Conservation (phyloP, 1,284 basidiomycete genomes). For the Ustilago vetiveriae region DNA sequence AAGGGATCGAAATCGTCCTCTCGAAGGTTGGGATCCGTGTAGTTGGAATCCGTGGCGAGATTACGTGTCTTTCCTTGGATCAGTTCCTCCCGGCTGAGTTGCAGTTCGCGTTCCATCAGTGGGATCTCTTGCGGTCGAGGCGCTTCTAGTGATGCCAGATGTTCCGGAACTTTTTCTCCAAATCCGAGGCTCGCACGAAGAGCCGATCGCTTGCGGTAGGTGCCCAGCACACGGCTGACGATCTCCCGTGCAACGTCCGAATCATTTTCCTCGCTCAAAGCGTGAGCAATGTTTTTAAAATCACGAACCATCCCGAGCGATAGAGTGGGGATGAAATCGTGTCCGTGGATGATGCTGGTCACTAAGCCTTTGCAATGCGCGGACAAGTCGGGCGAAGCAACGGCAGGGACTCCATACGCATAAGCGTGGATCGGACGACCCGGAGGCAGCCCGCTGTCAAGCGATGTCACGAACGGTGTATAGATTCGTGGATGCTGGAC, state of each 20-base stretch:
- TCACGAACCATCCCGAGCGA: conserved; percentile 70
- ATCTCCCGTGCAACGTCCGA: conserved; percentile 69
- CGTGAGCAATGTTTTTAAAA: conserved; percentile 69
- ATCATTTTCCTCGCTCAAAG: conserved; percentile 46
- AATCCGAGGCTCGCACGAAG: conserved; percentile 12
- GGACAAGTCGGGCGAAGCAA: conserved; percentile 68
- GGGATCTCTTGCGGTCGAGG: conserved; percentile 48
- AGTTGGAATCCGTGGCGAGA: conserved; percentile 43
- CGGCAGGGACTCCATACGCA: conserved; percentile 65
- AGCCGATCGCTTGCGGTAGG: conserved; percentile 57
- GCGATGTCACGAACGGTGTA: conserved; percentile 70
- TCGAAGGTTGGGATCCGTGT: conserved; percentile 45
- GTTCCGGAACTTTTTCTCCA: conserved; percentile 21
- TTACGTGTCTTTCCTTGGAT: conserved; percentile 53
- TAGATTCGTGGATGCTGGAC: conserved; percentile 66
- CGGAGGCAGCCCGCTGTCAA: conserved; percentile 68
- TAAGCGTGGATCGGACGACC: conserved; percentile 70
- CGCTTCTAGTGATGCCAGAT: conserved; percentile 20
- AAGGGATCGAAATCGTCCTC: conserved; percentile 44
- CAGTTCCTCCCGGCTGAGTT: conserved; percentile 44
- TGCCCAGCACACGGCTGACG: conserved; percentile 68
- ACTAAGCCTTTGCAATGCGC: conserved; percentile 69
- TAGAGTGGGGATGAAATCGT: conserved; percentile 68
- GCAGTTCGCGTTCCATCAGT: conserved; percentile 34
- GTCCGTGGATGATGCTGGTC: conserved; percentile 69